Base-by-base conservation (phyloP, 192 early-diverging fungal genomes). In the Coemansia sp. region DNA sequence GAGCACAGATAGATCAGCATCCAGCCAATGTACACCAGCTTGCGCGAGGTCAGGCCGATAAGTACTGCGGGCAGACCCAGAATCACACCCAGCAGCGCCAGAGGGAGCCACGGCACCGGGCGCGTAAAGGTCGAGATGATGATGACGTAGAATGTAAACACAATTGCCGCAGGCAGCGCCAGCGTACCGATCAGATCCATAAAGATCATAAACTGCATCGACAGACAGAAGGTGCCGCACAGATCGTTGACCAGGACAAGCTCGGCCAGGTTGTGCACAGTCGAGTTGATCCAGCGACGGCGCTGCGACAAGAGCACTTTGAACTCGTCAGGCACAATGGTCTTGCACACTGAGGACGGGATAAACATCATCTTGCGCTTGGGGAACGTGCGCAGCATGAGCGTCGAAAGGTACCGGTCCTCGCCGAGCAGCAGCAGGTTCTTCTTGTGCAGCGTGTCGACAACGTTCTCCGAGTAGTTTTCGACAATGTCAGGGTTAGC, bases 271-370 rank as follows among this genome's bases (percentile, higher is more conserved):
- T 94, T 94, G 50, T 95, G 92, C 24, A 95, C 84, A 0, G 92
- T 95, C 13, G 92, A 95, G 73, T 95, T 95, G 75, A 95, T 95
- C 92, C 92, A 95, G 25, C 92, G 81, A n/a, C 91, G 83, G 3
- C 89, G 82, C 67, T 93, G 91, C 33, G 87, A 90, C 30, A 91
- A 67, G 29, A 93, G 60, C 11, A 93, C 85, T 40, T 72, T 80
- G 80, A 95, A 95, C 20, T 83, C 80, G 50, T 88, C 87, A 11
- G 93, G 93, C 24, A 93, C 93, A 27, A 92, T 82, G 10, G 93
- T 93, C 64, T 93, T 89, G 75, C 93, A 95, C 43, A 93, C 85
- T 0, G 94, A 91, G 40, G 86, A 85, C 10, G 94, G 92, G 6
- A 92, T 82, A 83, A 95, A 97, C 63, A 97, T 83, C 86, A 93